A percentile compares a stretch with the other conserved stretches of the same genome.
Conservation (phyloP, 257 asterid genomes). For the Handroanthus guayacan region DNA sequence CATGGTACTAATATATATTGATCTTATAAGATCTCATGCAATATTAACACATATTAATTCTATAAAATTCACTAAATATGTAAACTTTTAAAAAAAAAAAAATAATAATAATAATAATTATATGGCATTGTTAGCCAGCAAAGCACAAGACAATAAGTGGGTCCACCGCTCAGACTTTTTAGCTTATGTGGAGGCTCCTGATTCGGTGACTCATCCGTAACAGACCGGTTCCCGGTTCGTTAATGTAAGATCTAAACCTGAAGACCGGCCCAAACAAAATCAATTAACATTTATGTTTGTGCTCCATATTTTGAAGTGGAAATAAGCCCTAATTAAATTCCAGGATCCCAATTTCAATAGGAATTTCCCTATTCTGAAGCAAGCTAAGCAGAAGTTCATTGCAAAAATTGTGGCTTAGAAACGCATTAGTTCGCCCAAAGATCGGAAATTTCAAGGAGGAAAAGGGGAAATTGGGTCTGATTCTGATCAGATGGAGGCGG, state of each 20-base stretch:
- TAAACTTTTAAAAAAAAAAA: too few species aligned
- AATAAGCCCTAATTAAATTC: conserved; percentile 28
- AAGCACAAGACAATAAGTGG: background rate
- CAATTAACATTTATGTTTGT: background rate
- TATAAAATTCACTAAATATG: too few species aligned
- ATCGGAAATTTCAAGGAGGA: background rate
- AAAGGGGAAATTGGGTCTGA: conserved; percentile 4
- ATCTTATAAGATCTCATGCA: too few species aligned
- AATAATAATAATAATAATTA: too few species aligned
- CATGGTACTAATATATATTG: too few species aligned
- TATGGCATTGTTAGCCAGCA: background rate
- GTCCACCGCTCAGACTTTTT: background rate
- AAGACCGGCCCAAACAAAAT: conserved; percentile 29
- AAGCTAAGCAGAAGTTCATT: background rate
- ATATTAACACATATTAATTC: too few species aligned
- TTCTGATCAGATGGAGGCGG: conserved; percentile 61
- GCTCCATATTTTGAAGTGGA: background rate
- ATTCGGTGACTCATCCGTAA: conserved; percentile 32
- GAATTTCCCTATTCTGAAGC: background rate
- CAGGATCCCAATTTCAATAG: conserved; percentile 22
- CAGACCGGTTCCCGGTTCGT: conserved; percentile 38
- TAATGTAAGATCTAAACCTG: background rate
- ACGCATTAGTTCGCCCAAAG: background rate
- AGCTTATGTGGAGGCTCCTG: conserved; percentile 37
- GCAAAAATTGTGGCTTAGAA: background rate